These are phyloP conservation scores for Panellus pusillus DNA, from an alignment of 768 basidiomycete genomes.

Conservation along the genomic window DNA sequence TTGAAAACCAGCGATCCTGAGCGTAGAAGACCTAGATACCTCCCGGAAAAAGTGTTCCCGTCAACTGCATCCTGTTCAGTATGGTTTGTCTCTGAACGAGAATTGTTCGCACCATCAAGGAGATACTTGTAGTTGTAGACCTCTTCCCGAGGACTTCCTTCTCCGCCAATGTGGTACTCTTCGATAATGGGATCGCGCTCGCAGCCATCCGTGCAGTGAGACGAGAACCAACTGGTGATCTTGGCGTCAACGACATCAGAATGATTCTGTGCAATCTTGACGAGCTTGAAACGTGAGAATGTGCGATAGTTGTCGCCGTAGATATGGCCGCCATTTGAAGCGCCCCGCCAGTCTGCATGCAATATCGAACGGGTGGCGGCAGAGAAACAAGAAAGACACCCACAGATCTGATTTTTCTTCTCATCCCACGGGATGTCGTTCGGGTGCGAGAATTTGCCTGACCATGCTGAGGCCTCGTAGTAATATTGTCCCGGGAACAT, in stretches of 20 bases:
- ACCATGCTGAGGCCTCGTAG: background rate
- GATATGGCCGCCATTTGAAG: slow-evolving; percentile 5
- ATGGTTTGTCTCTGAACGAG: too few species aligned
- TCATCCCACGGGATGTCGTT: background rate
- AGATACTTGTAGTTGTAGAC: slow-evolving; percentile 4
- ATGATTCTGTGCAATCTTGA: background rate
- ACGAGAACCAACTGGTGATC: background rate
- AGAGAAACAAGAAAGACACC: background rate
- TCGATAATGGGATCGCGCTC: background rate
- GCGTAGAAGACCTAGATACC: background rate
- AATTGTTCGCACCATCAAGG: background rate
- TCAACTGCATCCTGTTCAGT: background rate
- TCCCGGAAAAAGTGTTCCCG: background rate
- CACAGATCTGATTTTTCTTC: slow-evolving; percentile 1
- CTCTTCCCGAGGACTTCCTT: background rate
- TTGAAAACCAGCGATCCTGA: slow-evolving; percentile 8
- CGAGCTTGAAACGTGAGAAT: slow-evolving; percentile 5
- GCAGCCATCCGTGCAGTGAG: background rate
- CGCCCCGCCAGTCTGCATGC: slow-evolving; percentile 7
- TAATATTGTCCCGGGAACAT: slow-evolving; percentile 6
- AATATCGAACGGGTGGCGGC: too few species aligned
- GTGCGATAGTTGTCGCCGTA: slow-evolving; percentile 5
- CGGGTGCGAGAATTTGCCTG: background rate
- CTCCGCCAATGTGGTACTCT: background rate
- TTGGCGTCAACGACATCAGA: background rate